These are phyloP conservation scores for Pezicula neosporulosa DNA, from an alignment of 2,329 filamentous ascomycete species.

Conservation along the genomic window DNA sequence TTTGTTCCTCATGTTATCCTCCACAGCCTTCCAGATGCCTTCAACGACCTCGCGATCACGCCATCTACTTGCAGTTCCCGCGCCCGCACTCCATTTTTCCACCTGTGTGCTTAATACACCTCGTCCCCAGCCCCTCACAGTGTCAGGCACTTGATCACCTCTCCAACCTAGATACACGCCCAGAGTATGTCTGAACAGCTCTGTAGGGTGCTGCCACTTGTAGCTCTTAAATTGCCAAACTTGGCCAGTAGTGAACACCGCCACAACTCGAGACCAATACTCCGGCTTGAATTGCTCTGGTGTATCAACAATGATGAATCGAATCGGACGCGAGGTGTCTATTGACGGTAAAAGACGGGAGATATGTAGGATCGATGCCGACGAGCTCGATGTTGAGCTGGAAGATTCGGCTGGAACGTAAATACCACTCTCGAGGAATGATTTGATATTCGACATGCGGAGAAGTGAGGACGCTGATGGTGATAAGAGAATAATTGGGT, in stretches of 20 bases:
- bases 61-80: conserved; percentile 52
- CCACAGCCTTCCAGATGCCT: conserved; percentile 85
- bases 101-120: conserved; percentile 75
- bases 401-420: conserved; percentile 73
- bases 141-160: conserved; percentile 74
- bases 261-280: conserved; percentile 94
- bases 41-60: conserved; percentile 92
- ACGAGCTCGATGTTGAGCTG: conserved; percentile 56
- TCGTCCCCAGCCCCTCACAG: conserved; percentile 80
- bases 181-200: conserved; percentile 84
- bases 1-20: conserved; percentile 79
- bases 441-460: conserved; percentile 92
- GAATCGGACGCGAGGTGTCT: conserved; percentile 68
- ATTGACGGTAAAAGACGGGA: conserved; percentile 71
- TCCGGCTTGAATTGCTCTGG: conserved; percentile 96
- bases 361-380: conserved; percentile 81
- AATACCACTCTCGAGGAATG: conserved; percentile 82
- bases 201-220: conserved; percentile 86
- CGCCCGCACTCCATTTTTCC: conserved; percentile 73
- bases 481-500: conserved; percentile 95
- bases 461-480: conserved; percentile 93
- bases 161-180: conserved; percentile 92
- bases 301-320: conserved; percentile 93
- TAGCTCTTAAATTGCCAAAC: conserved; percentile 99
- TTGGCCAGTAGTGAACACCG: conserved; percentile 96